Base-by-base conservation (phyloP, 2,329 filamentous ascomycete species). In the Diaporthe sp. region DNA sequence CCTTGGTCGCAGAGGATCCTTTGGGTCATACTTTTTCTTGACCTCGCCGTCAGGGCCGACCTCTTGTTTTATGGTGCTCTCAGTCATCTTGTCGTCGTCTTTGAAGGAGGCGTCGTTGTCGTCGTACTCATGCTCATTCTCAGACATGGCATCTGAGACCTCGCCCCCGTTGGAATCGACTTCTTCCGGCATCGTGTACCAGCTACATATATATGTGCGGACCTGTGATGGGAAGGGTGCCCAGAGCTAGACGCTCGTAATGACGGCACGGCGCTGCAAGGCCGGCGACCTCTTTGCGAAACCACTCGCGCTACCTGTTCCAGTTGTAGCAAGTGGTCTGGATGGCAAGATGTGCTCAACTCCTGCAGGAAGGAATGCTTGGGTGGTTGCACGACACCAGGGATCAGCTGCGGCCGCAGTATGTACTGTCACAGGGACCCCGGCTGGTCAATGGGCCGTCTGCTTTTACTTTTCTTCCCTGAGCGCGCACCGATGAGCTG, bases 1-100 rank as follows among this genome's bases (percentile, higher is more conserved):
- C 80, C 96, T 90, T 25, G 97, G 96, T 76, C 97, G 92, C 81
- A 93, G 89, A 74, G 96, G 96, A 83, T 99, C 97, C 85, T 98
- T 98, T 74, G 95, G 92, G 86, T 94, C 90, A 83, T 92, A 89
- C 85, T 93, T 93, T 85, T 93, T 94, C 85, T 92, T 92, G 75
- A 87, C 84, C 80, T 90, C 88, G 78, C 85, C 86, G 78, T 88
- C 85, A 78, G 88, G 85, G 79, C 85, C 84, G 60, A 82, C 81
- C 77, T 87, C 85, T 73, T 85, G 83, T 68, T 85, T 83, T 44
- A 83, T 81, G 83, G 84, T 83, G 81, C 87, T 84, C 78, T 87
- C 87, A 78, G 86, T 82, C 88, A 90, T 90, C 79, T 86, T 90
- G 78, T 89, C 87, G 84, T 89, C 86, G 83, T 87, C 85, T 80